A percentile compares a stretch with the other conserved stretches of the same genome.
These are phyloP conservation scores for Paramecium primaurelia DNA, from an alignment of 73 alveolate species.

Conservation along the genomic window DNA sequence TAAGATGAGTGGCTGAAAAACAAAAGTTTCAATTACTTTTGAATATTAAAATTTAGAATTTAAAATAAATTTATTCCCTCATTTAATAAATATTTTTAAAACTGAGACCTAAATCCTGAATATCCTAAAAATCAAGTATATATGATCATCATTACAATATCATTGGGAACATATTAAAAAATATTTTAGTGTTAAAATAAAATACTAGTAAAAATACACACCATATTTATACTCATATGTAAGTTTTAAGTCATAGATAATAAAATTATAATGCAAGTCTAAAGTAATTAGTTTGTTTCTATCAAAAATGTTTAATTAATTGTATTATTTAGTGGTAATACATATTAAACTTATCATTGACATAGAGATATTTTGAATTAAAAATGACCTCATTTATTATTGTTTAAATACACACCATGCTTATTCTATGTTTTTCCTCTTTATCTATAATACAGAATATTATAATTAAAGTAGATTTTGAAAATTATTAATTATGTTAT, in stretches of 20 bases:
- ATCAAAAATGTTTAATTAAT: neutral
- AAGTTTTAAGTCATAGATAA: neutral
- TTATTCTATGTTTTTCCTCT: neutral
- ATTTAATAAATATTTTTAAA: neutral
- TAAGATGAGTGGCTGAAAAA: too few species aligned
- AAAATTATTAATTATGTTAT: neutral
- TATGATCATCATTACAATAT: neutral
- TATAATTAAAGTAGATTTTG: neutral
- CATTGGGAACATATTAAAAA: neutral
- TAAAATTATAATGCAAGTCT: neutral
- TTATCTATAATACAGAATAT: neutral
- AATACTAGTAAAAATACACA: conserved; percentile 19
- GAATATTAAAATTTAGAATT: neutral
- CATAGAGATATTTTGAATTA: neutral
- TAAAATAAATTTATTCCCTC: neutral
- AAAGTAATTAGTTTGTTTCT: neutral
- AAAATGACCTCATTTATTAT: neutral
- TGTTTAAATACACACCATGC: neutral
- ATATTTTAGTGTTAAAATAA: neutral
- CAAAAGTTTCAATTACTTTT: neutral
- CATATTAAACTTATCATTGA: neutral
- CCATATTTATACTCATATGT: neutral
- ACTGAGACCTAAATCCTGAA: neutral
- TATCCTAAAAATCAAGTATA: neutral
- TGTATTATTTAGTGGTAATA: neutral